Conservation (phyloP, 306 rosid species). For the Malus fusca region DNA sequence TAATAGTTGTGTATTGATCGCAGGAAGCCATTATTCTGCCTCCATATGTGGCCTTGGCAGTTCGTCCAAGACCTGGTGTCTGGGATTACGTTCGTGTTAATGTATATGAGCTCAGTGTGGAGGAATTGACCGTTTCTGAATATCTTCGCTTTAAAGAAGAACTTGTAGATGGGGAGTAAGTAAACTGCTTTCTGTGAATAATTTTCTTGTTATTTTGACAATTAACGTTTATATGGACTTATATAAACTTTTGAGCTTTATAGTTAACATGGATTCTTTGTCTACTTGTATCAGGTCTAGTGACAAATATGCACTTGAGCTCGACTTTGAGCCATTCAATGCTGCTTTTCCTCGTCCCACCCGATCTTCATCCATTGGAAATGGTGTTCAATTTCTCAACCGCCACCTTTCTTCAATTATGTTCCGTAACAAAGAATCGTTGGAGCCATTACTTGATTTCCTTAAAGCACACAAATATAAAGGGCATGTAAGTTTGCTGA, state of each 20-base stretch:
- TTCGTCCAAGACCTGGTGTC: slow-evolving; percentile 92
- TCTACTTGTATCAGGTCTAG: slow-evolving; percentile 23
- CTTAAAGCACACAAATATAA: slow-evolving; percentile 74
- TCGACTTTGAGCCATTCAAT: slow-evolving; percentile 88
- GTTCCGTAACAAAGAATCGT: slow-evolving; percentile 59
- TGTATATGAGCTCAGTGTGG: slow-evolving; percentile 71
- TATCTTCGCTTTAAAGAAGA: slow-evolving; percentile 83
- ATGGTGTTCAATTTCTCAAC: slow-evolving; percentile 80
- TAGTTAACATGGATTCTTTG: not conserved
- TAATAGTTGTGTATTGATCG: slow-evolving; percentile 1
- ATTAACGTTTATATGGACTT: not conserved
- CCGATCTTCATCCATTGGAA: slow-evolving; percentile 77
- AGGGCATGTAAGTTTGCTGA: slow-evolving; percentile 60
- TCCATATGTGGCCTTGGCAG: slow-evolving; percentile 82
- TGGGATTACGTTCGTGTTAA: slow-evolving; percentile 89
- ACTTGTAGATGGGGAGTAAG: slow-evolving; percentile 67
- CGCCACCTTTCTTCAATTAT: slow-evolving; percentile 72
- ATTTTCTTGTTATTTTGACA: not conserved
- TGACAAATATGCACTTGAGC: slow-evolving; percentile 52
- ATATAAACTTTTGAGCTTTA: not conserved
- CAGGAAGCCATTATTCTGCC: slow-evolving; percentile 84
- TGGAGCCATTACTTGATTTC: slow-evolving; percentile 82
- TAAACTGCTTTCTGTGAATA: not conserved
- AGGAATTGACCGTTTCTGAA: slow-evolving; percentile 73
- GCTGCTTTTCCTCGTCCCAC: slow-evolving; percentile 69